A percentile compares a stretch with the other conserved stretches of the same genome.
These are phyloP conservation scores for Albugo candida DNA, from an alignment of 352 stramenopile genomes.

Conservation along the genomic window DNA sequence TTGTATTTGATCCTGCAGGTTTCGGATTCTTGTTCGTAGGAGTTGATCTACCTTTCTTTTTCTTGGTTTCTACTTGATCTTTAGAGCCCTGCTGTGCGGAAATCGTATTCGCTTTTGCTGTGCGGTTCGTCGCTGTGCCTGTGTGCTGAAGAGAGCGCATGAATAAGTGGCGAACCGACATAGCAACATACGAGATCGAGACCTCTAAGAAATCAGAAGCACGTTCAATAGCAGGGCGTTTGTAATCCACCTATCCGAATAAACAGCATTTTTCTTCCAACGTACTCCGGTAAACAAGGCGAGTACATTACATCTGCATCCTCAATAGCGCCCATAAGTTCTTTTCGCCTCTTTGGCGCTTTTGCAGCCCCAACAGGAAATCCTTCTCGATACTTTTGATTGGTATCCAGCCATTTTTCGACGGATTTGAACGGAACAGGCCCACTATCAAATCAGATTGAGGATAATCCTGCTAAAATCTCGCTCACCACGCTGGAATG, in stretches of 20 bases:
- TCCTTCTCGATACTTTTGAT: conserved; percentile 38
- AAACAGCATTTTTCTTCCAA: background rate
- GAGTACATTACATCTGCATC: conserved; percentile 24
- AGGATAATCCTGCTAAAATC: background rate
- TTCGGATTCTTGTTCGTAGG: too few species aligned
- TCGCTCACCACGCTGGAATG: background rate
- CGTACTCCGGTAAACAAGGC: background rate
- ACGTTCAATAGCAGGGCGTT: conserved; percentile 2
- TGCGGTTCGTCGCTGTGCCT: background rate
- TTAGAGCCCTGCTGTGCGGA: background rate
- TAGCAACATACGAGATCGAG: background rate
- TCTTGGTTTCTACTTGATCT: background rate
- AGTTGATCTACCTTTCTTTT: background rate
- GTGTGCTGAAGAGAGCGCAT: background rate
- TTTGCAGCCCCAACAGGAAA: conserved; percentile 49
- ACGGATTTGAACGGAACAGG: conserved; percentile 40
- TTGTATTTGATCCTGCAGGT: too few species aligned
- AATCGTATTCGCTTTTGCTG: background rate
- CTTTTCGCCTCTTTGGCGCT: conserved; percentile 38
- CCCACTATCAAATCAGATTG: conserved; percentile 14
- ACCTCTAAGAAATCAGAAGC: background rate
- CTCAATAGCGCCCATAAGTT: conserved; percentile 49
- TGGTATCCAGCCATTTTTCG: conserved; percentile 48
- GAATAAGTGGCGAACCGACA: conserved; percentile 1
- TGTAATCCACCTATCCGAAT: background rate